Conservation (phyloP, 768 basidiomycete genomes). For the Naganishia antarctica region DNA sequence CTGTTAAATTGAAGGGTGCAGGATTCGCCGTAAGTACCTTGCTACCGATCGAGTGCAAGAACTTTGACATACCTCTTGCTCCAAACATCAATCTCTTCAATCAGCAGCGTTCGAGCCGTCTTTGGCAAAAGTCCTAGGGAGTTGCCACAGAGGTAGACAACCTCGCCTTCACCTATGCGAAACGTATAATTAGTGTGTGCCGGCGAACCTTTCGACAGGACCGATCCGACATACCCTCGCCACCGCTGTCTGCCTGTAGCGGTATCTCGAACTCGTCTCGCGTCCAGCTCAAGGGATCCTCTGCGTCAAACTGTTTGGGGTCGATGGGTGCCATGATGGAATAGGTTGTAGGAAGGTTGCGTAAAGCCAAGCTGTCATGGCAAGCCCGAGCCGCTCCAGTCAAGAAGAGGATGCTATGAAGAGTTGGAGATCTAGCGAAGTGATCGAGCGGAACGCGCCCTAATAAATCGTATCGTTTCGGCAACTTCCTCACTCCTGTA, state of each 20-base stretch:
- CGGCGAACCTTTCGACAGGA: not conserved
- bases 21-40: not conserved
- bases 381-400: too few species aligned
- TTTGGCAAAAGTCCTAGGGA: slow-evolving; percentile 80
- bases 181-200: too few species aligned
- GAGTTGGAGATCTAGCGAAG: not conserved
- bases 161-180: slow-evolving; percentile 40
- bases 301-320: slow-evolving; percentile 9
- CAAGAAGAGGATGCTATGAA: too few species aligned
- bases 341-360: too few species aligned
- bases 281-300: slow-evolving; percentile 45
- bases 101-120: slow-evolving; percentile 64
- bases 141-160: slow-evolving; percentile 88
- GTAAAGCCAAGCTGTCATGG: too few species aligned
- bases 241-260: slow-evolving; percentile 39
- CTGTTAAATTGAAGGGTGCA: slow-evolving; percentile 51
- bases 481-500: too few species aligned
- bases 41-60: not conserved
- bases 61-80: slow-evolving; percentile 53
- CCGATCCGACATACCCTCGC: slow-evolving; percentile 34
- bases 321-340: slow-evolving; percentile 7
- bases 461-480: too few species aligned
- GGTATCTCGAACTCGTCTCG: slow-evolving; percentile 47
- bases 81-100: slow-evolving; percentile 84
- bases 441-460: too few species aligned